phyloP scores from a whole-genome alignment of 257 asterid species.

The Salvia hispanica region DNA sequence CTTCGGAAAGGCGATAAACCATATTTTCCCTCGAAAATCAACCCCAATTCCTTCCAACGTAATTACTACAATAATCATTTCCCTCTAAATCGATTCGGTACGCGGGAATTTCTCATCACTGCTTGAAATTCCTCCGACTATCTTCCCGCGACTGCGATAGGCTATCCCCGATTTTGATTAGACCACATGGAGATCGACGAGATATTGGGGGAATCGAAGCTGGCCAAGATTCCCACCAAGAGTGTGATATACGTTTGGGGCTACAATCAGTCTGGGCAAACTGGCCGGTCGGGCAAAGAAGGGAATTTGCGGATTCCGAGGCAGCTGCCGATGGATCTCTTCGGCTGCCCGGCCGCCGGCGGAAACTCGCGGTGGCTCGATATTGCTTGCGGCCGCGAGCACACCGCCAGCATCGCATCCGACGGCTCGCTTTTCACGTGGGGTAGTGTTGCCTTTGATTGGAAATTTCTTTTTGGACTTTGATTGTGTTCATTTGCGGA shows the following conservation, averaged over 20 bases:
- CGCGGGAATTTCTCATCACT: background rate
- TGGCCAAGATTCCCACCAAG: slow-evolving; percentile 61
- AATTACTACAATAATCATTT: background rate
- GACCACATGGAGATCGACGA: slow-evolving; percentile 68
- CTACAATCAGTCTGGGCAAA: slow-evolving; percentile 91
- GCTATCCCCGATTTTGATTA: slow-evolving; percentile 14
- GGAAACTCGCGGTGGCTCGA: slow-evolving; percentile 81
- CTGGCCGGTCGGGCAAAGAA: slow-evolving; percentile 69
- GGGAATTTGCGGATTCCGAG: slow-evolving; percentile 68
- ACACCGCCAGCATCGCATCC: slow-evolving; percentile 88
- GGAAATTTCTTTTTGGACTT: slow-evolving; percentile 17
- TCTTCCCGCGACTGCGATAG: slow-evolving; percentile 17
- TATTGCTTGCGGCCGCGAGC: slow-evolving; percentile 91
- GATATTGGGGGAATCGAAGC: slow-evolving; percentile 68
- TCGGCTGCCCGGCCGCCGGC: slow-evolving; percentile 71
- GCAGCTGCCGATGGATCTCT: slow-evolving; percentile 84
- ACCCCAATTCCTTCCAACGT: slow-evolving; percentile 9
- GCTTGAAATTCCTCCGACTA: slow-evolving; percentile 5
- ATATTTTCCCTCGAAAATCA: slow-evolving; percentile 12
- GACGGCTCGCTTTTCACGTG: slow-evolving; percentile 93
- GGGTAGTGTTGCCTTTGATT: slow-evolving; percentile 53
- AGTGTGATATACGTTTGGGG: slow-evolving; percentile 91
- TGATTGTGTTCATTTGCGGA: background rate
- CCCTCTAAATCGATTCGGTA: slow-evolving; percentile 21
- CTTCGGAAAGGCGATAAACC: slow-evolving; percentile 28